These are phyloP conservation scores for Fusarium keratoplasticum DNA, from an alignment of 2,329 filamentous ascomycete genomes.

Conservation along the genomic window DNA sequence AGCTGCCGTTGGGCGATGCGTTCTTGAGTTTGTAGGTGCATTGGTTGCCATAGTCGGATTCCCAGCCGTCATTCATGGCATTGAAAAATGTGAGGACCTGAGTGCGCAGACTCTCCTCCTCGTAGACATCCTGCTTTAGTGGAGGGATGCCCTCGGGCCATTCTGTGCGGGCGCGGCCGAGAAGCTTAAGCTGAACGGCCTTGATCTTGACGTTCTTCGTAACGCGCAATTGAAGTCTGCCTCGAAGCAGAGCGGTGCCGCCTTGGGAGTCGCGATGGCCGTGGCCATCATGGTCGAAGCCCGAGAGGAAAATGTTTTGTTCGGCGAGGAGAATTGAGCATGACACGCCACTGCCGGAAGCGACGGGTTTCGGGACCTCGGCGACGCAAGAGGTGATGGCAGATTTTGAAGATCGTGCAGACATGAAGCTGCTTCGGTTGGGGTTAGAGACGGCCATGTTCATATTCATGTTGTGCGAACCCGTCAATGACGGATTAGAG, in stretches of 20 bases:
- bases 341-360: constrained; percentile 78
- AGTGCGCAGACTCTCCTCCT: constrained; percentile 87
- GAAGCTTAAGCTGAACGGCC: constrained; percentile 86
- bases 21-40: constrained; percentile 66
- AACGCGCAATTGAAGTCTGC: constrained; percentile 83
- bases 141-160: constrained; percentile 98
- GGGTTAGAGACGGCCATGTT: constrained; percentile 13
- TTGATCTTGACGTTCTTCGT: constrained; percentile 95
- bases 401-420: constrained; percentile 63
- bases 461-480: constrained; percentile 39
- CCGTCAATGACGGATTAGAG: constrained; percentile 31
- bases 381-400: constrained; percentile 63
- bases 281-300: constrained; percentile 79
- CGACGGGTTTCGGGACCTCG: constrained; percentile 78
- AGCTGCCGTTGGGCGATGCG: constrained; percentile 50
- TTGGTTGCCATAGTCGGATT: constrained; percentile 72
- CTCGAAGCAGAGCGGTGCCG: constrained; percentile 87
- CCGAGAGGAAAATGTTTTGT: constrained; percentile 82
- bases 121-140: constrained; percentile 82
- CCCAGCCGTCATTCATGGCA: constrained; percentile 71
- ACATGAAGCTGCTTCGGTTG: constrained; percentile 63
- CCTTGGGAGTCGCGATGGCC: constrained; percentile 62
- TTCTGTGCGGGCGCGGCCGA: constrained; percentile 87
- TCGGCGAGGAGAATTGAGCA: constrained; percentile 82
- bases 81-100: constrained; percentile 96